phyloP scores from a whole-genome alignment of 2,329 filamentous ascomycete genomes.

The Xylaria sp. region DNA sequence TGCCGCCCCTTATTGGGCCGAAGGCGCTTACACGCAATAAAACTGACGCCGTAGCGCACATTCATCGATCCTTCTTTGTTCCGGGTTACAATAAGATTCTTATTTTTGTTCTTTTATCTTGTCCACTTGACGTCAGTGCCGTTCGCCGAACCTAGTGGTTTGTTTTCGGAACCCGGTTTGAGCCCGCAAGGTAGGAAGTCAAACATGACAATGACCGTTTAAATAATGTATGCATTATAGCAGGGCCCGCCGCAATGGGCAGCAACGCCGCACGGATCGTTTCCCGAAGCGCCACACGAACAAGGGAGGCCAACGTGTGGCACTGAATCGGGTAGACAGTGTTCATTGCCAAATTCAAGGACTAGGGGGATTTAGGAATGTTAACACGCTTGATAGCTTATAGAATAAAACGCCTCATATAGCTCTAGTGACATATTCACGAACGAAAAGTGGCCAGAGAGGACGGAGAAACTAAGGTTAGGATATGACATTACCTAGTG shows the following conservation, averaged over 20 bases:
- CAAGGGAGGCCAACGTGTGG: background rate
- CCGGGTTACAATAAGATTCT: background rate
- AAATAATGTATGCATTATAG: background rate
- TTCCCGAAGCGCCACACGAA: constrained; percentile 11
- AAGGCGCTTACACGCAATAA: constrained; percentile 22
- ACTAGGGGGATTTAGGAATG: too few relatives aligned
- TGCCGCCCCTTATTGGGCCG: constrained; percentile 20
- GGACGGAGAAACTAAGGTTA: too few relatives aligned
- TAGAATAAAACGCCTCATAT: too few relatives aligned
- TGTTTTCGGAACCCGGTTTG: background rate
- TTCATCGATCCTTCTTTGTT: background rate
- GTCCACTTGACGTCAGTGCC: background rate
- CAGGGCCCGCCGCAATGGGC: constrained; percentile 3
- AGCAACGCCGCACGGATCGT: constrained; percentile 11
- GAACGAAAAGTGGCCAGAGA: too few relatives aligned
- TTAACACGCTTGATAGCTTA: too few relatives aligned
- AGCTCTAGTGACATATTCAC: too few relatives aligned
- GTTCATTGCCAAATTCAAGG: background rate
- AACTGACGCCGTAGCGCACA: constrained; percentile 17
- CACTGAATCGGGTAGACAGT: background rate
- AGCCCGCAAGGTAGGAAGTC: too few relatives aligned
- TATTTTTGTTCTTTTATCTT: background rate
- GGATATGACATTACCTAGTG: too few relatives aligned
- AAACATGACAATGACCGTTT: background rate
- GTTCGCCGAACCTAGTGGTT: background rate